Percentiles rank a stretch among this genome's conserved stretches.
Evolutionary conservation across 148 eudicot genomes (phyloP).

Genomic region (Beta vulgaris): DNA sequence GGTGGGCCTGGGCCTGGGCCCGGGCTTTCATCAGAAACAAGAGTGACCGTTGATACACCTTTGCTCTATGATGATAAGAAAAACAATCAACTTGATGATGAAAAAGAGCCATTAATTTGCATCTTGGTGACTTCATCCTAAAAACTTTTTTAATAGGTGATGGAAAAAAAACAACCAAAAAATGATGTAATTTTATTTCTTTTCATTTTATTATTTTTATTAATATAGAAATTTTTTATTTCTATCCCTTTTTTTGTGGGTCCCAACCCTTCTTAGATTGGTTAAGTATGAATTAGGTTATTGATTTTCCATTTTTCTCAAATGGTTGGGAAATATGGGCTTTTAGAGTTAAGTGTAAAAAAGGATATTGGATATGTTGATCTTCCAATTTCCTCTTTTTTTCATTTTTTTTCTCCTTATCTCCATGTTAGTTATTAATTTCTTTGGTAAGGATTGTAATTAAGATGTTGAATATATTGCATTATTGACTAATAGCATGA

Average conservation of each 20-base stretch:
- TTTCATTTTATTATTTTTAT: background rate
- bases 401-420: conserved; percentile 1
- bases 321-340: conserved; percentile 26
- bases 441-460: conserved; percentile 16
- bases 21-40: background rate
- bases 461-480: background rate
- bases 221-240: conserved; percentile 11
- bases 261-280: conserved; percentile 10
- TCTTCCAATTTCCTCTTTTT: conserved; percentile 10
- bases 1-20: conserved; percentile 27
- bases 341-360: conserved; percentile 13
- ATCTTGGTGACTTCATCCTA: conserved; percentile 47
- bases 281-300: conserved; percentile 24
- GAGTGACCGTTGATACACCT: conserved; percentile 2
- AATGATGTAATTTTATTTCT: conserved; percentile 16
- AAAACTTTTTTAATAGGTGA: conserved; percentile 13
- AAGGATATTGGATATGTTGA: conserved; percentile 10
- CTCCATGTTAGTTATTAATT: conserved; percentile 16
- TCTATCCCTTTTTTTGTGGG: conserved; percentile 13
- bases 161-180: background rate
- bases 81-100: conserved; percentile 9
- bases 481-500: background rate
- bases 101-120: conserved; percentile 43
- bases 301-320: background rate
- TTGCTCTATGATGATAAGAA: conserved; percentile 22